A percentile compares a stretch with the other conserved stretches of the same genome.
Evolutionary conservation across 768 basidiomycete species (phyloP).

Genomic region (Chlorophyllum brunneum): DNA sequence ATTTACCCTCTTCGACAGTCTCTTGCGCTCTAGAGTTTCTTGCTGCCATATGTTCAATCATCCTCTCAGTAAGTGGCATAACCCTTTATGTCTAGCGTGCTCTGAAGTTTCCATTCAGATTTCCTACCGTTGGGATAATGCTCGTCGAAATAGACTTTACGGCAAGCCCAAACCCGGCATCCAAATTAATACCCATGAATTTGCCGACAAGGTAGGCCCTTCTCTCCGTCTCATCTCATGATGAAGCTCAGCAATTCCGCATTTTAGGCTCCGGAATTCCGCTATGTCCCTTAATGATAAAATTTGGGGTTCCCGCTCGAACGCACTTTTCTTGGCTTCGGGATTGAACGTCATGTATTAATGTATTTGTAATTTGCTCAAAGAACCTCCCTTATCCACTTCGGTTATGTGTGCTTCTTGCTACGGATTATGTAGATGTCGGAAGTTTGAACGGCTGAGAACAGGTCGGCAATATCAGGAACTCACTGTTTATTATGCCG

Average conservation of each 20-base stretch:
- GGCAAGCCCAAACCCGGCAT: constrained; percentile 45
- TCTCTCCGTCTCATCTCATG: neutral
- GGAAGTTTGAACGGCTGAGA: too few relatives aligned
- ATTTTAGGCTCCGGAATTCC: constrained; percentile 54
- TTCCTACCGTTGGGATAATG: constrained; percentile 63
- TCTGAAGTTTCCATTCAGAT: constrained; percentile 33
- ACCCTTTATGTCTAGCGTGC: neutral
- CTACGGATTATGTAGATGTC: too few relatives aligned
- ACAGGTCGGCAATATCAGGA: too few relatives aligned
- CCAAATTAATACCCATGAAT: constrained; percentile 56
- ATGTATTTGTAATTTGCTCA: too few relatives aligned
- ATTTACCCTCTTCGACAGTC: constrained; percentile 24
- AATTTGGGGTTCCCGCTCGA: neutral
- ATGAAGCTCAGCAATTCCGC: neutral
- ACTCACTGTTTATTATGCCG: too few relatives aligned
- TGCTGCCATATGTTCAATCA: constrained; percentile 45
- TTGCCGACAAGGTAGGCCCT: constrained; percentile 58
- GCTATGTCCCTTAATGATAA: constrained; percentile 41
- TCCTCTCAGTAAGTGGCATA: constrained; percentile 46
- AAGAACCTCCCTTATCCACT: too few relatives aligned
- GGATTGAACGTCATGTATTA: too few relatives aligned
- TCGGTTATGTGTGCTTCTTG: too few relatives aligned
- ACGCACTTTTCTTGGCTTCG: too few relatives aligned
- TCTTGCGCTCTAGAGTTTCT: constrained; percentile 51
- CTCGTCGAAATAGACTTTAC: constrained; percentile 45